Evolutionary conservation across 163 green algal species (phyloP).

Genomic region (Scenedesmus sp.): DNA sequence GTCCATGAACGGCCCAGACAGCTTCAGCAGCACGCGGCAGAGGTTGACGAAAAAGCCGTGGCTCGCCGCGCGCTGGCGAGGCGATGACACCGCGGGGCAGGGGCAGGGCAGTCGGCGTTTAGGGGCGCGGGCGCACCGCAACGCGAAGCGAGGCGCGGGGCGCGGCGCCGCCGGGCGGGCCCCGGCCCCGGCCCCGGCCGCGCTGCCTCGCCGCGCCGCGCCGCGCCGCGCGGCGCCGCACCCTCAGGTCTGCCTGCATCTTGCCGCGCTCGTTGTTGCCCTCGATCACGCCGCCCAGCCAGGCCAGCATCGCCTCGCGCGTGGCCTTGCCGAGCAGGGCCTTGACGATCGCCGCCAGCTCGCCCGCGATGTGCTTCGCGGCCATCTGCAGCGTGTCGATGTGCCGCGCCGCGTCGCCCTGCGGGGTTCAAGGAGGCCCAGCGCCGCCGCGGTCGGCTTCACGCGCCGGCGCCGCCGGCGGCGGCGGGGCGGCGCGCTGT

Average conservation of each 20-base stretch:
- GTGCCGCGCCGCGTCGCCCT: conserved; percentile 61
- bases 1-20: conserved; percentile 94
- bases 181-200: too few relatives aligned
- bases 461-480: too few relatives aligned
- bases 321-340: conserved; percentile 70
- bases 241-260: conserved; percentile 70
- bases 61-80: conserved; percentile 45
- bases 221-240: not conserved
- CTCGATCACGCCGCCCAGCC: conserved; percentile 79
- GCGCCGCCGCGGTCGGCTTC: not conserved
- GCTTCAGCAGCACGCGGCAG: conserved; percentile 78
- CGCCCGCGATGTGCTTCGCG: conserved; percentile 58
- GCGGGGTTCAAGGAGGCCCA: not conserved
- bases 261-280: conserved; percentile 85
- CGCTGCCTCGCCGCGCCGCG: too few relatives aligned
- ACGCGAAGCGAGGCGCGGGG: too few relatives aligned
- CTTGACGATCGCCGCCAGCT: conserved; percentile 78
- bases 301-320: conserved; percentile 77
- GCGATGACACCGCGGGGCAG: too few relatives aligned
- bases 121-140: too few relatives aligned
- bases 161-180: too few relatives aligned
- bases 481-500: too few relatives aligned
- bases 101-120: too few relatives aligned
- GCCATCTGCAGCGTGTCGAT: conserved; percentile 67
- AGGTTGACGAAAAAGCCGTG: conserved; percentile 94